phyloP scores from a whole-genome alignment of 2,329 filamentous ascomycete species.

The Hymenoscyphus scutula region DNA sequence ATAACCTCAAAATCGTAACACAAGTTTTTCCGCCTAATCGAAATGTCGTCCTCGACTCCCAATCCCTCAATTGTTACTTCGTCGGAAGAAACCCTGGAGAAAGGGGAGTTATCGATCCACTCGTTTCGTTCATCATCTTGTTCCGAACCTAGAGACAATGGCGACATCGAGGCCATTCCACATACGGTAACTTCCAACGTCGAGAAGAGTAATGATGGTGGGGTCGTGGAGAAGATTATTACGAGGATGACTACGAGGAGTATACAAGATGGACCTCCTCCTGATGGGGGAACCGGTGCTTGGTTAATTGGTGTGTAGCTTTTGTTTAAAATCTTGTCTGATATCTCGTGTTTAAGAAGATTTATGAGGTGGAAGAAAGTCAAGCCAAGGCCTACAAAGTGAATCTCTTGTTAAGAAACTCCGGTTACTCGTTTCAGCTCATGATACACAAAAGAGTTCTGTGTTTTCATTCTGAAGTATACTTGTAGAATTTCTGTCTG shows the following conservation, averaged over 20 bases:
- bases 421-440: neutral
- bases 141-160: neutral
- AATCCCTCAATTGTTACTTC: neutral
- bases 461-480: neutral
- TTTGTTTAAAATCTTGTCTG: neutral
- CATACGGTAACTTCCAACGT: neutral
- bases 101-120: neutral
- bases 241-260: constrained; percentile 30
- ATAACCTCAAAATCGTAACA: neutral
- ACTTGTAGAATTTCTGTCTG: neutral
- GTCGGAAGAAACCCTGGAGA: neutral
- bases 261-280: constrained; percentile 34
- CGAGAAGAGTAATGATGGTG: constrained; percentile 1
- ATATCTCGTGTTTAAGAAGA: neutral
- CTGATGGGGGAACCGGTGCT: constrained; percentile 33
- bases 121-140: neutral
- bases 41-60: neutral
- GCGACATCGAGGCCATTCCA: neutral
- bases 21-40: neutral
- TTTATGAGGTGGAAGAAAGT: neutral
- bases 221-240: constrained; percentile 11
- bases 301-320: constrained; percentile 33
- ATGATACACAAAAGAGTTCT: neutral
- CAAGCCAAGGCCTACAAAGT: neutral
- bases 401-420: neutral